These are phyloP conservation scores for Phialophora chinensis DNA, from an alignment of 2,329 filamentous ascomycete genomes.

Conservation along the genomic window DNA sequence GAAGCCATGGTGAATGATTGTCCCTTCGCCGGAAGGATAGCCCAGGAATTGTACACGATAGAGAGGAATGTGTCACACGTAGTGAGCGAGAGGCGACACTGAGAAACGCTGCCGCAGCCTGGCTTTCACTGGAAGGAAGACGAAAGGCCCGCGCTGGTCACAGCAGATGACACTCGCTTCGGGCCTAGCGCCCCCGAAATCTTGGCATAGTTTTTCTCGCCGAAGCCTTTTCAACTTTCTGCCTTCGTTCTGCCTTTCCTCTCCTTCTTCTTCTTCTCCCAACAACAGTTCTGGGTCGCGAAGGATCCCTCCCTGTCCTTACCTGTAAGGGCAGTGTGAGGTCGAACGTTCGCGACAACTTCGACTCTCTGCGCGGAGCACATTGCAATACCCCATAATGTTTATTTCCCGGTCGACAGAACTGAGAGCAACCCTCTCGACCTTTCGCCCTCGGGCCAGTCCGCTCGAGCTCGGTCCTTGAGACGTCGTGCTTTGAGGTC, in stretches of 20 bases:
- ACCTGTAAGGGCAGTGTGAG: conserved; percentile 15
- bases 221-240: not conserved
- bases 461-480: conserved; percentile 30
- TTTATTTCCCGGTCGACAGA: conserved; percentile 36
- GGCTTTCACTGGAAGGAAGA: no score
- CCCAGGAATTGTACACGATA: not conserved
- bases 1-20: conserved; percentile 34
- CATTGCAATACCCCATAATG: conserved; percentile 33
- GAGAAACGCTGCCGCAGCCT: no score
- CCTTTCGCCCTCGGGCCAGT: conserved; percentile 22
- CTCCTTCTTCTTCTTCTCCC: conserved; percentile 10
- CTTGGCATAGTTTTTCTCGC: conserved; percentile 13
- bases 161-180: no score
- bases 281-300: conserved; percentile 31
- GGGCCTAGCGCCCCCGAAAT: conserved; percentile 1
- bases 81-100: not conserved
- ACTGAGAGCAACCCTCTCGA: conserved; percentile 33
- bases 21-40: not conserved
- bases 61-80: not conserved
- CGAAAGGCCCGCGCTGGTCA: no score
- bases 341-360: conserved; percentile 29
- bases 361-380: conserved; percentile 30
- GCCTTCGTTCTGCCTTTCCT: not conserved
- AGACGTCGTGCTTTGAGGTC: conserved; percentile 25
- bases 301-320: conserved; percentile 27